Evolutionary conservation across 2,329 filamentous ascomycete species (phyloP).

Genomic region (Leptographium procerum): DNA sequence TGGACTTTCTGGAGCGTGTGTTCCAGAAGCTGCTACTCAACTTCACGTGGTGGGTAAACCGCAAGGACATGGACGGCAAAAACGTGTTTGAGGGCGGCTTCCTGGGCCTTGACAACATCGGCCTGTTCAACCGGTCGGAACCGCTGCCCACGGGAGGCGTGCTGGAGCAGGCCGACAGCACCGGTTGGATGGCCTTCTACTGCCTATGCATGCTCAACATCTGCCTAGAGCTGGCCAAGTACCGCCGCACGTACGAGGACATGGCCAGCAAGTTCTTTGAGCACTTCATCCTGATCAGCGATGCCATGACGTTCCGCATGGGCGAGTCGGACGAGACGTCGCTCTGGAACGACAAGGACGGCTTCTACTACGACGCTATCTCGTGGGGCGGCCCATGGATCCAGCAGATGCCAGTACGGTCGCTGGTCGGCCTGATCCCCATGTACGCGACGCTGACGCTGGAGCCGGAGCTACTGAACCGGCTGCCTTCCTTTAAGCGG

Average conservation of each 20-base stretch:
- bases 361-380: constrained; percentile 97
- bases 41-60: constrained; percentile 99
- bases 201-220: constrained; percentile 96
- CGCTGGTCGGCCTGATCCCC: constrained; percentile 85
- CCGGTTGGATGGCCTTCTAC: constrained; percentile 98
- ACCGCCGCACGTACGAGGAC: constrained; percentile 90
- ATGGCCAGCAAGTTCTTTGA: constrained; percentile 98
- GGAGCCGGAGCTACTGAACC: constrained; percentile 87
- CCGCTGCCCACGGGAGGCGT: constrained; percentile 87
- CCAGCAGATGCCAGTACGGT: constrained; percentile 83
- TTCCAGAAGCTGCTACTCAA: constrained; percentile 94
- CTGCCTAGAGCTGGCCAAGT: constrained; percentile 85
- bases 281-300: constrained; percentile 95
- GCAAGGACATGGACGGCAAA: constrained; percentile 88
- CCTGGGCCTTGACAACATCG: constrained; percentile 92
- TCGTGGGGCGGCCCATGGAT: constrained; percentile 91
- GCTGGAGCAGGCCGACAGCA: constrained; percentile 92
- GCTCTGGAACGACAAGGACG: constrained; percentile 91
- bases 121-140: constrained; percentile 92
- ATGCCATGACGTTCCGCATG: constrained; percentile 82
- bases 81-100: constrained; percentile 97
- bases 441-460: constrained; percentile 86
- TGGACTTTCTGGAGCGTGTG: constrained; percentile 90
- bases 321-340: constrained; percentile 64
- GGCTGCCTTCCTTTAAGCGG: constrained; percentile 85